Conservation (phyloP, 106 monocot species). For the Agapanthus africanus region DNA sequence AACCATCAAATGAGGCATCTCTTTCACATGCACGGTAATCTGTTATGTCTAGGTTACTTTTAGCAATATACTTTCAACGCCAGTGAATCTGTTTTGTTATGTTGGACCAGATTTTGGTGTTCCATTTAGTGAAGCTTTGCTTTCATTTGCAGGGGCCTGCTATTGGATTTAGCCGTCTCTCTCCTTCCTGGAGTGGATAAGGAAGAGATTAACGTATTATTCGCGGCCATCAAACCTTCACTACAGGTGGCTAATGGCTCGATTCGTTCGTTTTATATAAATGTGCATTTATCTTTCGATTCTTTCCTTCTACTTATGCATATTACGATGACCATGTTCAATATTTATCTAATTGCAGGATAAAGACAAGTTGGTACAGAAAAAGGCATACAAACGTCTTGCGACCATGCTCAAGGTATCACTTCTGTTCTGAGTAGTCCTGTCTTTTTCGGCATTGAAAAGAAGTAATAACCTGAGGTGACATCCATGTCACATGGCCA, state of each 20-base stretch:
- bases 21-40: constrained; percentile 35
- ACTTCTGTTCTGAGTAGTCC: too few relatives aligned
- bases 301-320: neutral
- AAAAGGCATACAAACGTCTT: too few relatives aligned
- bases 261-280: neutral
- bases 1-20: constrained; percentile 23
- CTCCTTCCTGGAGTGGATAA: constrained; percentile 70
- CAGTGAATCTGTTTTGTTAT: neutral
- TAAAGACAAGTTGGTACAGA: too few relatives aligned
- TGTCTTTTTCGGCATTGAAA: too few relatives aligned
- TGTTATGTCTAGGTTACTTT: too few relatives aligned
- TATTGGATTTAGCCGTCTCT: constrained; percentile 69
- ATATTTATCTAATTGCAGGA: too few relatives aligned
- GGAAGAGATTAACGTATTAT: constrained; percentile 49
- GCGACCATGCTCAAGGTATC: too few relatives aligned
- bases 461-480: too few relatives aligned
- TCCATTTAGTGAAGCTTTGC: neutral
- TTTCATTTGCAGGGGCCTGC: constrained; percentile 33
- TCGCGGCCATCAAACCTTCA: constrained; percentile 55
- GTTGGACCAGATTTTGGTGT: neutral
- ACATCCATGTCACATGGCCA: too few relatives aligned
- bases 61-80: constrained; percentile 33
- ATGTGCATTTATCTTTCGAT: neutral
- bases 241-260: constrained; percentile 33
- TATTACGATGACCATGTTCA: neutral